Conservation (phyloP, 495 filamentous ascomycete species). For the Penicillium steckii region DNA sequence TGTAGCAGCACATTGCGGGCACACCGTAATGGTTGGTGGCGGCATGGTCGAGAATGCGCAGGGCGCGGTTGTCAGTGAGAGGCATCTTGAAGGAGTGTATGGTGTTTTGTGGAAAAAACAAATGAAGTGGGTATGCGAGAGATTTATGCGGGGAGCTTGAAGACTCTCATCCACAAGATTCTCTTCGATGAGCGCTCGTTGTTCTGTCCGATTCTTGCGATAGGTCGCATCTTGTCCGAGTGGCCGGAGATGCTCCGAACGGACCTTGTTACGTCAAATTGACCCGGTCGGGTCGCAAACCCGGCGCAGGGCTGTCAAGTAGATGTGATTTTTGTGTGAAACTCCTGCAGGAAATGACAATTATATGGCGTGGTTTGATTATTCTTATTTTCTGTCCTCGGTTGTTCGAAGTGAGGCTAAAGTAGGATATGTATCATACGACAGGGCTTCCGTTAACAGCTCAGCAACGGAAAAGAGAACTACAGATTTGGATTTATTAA, state of each 20-base stretch:
- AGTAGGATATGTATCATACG: no score
- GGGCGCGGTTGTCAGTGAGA: constrained; percentile 62
- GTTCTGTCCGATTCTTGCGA: constrained; percentile 7
- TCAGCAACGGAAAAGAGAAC: no score
- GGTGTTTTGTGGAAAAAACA: neutral
- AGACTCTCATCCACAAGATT: neutral
- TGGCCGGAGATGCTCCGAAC: constrained; percentile 12
- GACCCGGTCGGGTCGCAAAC: neutral
- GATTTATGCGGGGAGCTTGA: neutral
- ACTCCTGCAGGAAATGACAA: no score
- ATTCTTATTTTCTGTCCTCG: no score
- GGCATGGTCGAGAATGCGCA: constrained; percentile 67
- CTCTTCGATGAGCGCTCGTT: neutral
- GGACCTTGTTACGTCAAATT: constrained; percentile 9
- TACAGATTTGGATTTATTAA: no score
- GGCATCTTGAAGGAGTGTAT: constrained; percentile 33
- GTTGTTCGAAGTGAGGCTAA: no score
- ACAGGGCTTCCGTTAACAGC: no score
- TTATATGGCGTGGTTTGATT: neutral
- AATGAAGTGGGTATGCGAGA: neutral
- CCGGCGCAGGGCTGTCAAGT: neutral
- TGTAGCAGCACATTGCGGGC: constrained; percentile 81
- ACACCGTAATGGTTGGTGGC: constrained; percentile 65
- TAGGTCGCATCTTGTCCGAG: constrained; percentile 15
- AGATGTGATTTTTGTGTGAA: no score